These are phyloP conservation scores for Myochromella boudieri DNA, from an alignment of 768 basidiomycete genomes.

Conservation along the genomic window DNA sequence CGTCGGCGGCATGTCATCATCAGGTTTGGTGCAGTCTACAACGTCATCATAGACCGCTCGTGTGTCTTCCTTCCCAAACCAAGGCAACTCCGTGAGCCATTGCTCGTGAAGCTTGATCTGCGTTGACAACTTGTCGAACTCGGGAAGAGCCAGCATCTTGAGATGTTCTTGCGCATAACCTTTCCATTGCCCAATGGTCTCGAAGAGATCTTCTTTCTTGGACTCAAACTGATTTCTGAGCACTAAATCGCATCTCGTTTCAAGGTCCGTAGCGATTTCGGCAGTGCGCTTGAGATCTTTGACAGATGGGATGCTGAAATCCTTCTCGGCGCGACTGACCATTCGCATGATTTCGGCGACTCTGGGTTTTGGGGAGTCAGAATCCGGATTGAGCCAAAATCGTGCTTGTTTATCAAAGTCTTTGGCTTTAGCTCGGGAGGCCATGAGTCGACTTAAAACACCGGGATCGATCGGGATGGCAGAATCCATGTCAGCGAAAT, in stretches of 20 bases:
- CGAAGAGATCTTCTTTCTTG: slow-evolving; percentile 64
- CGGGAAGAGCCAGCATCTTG: slow-evolving; percentile 68
- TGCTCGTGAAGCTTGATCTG: slow-evolving; percentile 66
- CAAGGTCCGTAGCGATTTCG: slow-evolving; percentile 77
- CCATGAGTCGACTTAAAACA: slow-evolving; percentile 64
- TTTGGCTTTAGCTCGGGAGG: slow-evolving; percentile 64
- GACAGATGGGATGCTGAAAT: slow-evolving; percentile 70
- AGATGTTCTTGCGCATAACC: slow-evolving; percentile 71
- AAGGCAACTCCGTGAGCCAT: slow-evolving; percentile 77
- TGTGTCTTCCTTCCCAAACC: slow-evolving; percentile 72
- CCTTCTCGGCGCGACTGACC: slow-evolving; percentile 70
- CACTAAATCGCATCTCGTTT: slow-evolving; percentile 72
- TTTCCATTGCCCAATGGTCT: slow-evolving; percentile 72
- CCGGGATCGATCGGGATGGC: slow-evolving; percentile 70
- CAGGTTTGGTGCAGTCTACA: slow-evolving; percentile 67
- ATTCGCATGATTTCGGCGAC: slow-evolving; percentile 70
- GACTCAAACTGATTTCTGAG: slow-evolving; percentile 61
- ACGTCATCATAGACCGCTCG: slow-evolving; percentile 73
- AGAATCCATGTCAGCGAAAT: slow-evolving; percentile 63
- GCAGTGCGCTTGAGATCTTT: slow-evolving; percentile 66
- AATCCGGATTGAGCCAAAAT: slow-evolving; percentile 63
- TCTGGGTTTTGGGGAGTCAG: slow-evolving; percentile 55
- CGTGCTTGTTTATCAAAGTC: slow-evolving; percentile 81
- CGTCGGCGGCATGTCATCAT: slow-evolving; percentile 75
- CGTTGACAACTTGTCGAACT: slow-evolving; percentile 68